These are phyloP conservation scores for Coniella vitis DNA, from an alignment of 2,329 filamentous ascomycete species.

Conservation along the genomic window DNA sequence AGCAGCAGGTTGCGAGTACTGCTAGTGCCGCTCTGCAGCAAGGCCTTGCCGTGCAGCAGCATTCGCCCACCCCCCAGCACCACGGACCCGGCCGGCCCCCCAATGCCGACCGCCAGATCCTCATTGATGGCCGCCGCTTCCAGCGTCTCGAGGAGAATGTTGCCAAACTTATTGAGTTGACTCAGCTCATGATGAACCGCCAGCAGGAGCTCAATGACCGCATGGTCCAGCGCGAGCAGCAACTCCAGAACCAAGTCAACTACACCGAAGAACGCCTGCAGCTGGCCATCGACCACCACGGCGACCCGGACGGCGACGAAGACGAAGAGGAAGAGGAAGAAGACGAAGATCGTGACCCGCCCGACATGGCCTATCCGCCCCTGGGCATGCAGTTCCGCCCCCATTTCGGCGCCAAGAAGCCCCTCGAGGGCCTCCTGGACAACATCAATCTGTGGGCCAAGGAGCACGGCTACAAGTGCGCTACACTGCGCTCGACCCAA, in stretches of 20 bases:
- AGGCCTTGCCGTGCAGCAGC: constrained; percentile 4
- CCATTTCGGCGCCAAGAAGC: constrained; percentile 17
- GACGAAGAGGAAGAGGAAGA: constrained; percentile 13
- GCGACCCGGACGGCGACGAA: constrained; percentile 6
- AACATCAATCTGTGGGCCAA: constrained; percentile 18
- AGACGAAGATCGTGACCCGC: constrained; percentile 15
- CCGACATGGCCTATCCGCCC: constrained; percentile 17
- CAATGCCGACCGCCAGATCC: constrained; percentile 11
- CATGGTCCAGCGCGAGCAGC: constrained; percentile 12
- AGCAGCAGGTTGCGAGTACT: constrained; percentile 12
- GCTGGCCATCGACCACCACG: constrained; percentile 11
- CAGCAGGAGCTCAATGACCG: constrained; percentile 18
- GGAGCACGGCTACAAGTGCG: constrained; percentile 17
- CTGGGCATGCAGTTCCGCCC: constrained; percentile 17
- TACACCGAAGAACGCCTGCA: constrained; percentile 13
- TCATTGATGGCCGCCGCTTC: constrained; percentile 15
- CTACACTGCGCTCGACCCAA: constrained; percentile 16
- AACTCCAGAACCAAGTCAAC: constrained; percentile 12
- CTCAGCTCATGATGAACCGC: constrained; percentile 18
- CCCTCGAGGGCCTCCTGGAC: constrained; percentile 16
- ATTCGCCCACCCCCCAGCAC: not conserved
- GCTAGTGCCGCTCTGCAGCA: constrained; percentile 13
- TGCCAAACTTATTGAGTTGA: constrained; percentile 15
- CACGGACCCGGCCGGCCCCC: constrained; percentile 13
- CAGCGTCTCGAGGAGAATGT: constrained; percentile 16